Base-by-base conservation (phyloP, 2,329 filamentous ascomycete species). In the Dactylonectria macrodidyma region DNA sequence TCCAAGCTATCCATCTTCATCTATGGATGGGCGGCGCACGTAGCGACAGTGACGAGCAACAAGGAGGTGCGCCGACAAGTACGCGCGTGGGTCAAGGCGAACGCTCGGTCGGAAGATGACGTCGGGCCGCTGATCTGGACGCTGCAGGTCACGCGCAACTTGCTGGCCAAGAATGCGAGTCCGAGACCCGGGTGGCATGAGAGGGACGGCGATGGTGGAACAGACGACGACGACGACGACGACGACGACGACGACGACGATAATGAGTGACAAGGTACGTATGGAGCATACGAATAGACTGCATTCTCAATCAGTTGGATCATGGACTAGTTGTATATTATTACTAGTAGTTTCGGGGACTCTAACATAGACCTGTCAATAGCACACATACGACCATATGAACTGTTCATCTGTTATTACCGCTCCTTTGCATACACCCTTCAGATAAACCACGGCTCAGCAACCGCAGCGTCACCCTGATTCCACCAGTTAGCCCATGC, bases 1-100 rank as follows among this genome's bases (percentile, higher is more conserved):
- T 77, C 80, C 50, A 82, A 82, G 71, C 73, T 81, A 19, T 80
- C 79, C 38, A 80, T 82, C 26, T 82, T 81, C 67, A 76, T 83
- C 74, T 79, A 83, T 30, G 82, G 81, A 4, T 84, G 82, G 82
- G 77, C 74, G 16, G 73, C 69, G 12, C 76, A 75, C 9, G 48
- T 79, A 2, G 75, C 76, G 22, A 83, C 81, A 1, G 52, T 84
- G 2, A 84, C 82, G 7, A 82, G 81, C 5, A 84, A 83, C 60
- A 82, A 81, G 71, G 82, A 84, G 71, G 77, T 82, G 10, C 69
- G 75, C n/a, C 78, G 77, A 10, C 79, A 81, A 61, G 73, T 81
- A 6, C 70, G 73, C 26, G 81, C 78, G 8, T 80, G 79, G 76
- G 71, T 82, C 6, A 79, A 82, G 61, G 67, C 72, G 9, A 68